These are phyloP conservation scores for Eimeria sp. DNA, from an alignment of 169 alveolate species.

Conservation along the genomic window DNA sequence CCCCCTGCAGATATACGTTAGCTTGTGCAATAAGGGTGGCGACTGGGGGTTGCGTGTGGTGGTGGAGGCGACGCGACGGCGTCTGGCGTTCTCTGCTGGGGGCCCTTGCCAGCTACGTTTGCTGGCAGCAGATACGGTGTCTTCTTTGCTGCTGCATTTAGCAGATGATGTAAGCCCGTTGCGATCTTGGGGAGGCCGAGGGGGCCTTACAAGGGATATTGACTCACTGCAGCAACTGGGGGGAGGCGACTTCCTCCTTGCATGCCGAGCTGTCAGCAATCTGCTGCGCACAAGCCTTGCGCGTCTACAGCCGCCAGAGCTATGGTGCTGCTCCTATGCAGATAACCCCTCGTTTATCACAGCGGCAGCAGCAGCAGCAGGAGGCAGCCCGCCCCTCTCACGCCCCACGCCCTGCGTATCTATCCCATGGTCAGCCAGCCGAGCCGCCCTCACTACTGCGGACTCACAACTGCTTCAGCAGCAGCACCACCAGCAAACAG, in stretches of 20 bases:
- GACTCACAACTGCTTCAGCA: neutral
- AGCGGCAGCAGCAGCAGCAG: slow-evolving; percentile 8
- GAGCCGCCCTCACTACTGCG: neutral
- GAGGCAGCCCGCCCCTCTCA: neutral
- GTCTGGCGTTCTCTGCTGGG: neutral
- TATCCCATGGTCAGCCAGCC: slow-evolving; percentile 47
- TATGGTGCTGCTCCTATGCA: neutral
- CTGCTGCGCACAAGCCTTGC: slow-evolving; percentile 31
- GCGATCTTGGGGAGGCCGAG: neutral
- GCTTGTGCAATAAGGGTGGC: neutral
- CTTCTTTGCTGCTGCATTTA: slow-evolving; percentile 56
- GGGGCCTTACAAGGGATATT: neutral
- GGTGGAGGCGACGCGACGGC: slow-evolving; percentile 29
- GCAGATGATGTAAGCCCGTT: slow-evolving; percentile 53
- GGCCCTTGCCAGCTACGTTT: neutral
- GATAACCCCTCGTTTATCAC: neutral
- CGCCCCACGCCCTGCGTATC: slow-evolving; percentile 34
- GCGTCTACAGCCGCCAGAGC: slow-evolving; percentile 36
- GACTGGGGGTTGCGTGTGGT: slow-evolving; percentile 66
- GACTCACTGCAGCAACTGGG: slow-evolving; percentile 49
- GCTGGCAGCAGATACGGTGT: slow-evolving; percentile 14
- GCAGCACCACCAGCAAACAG: slow-evolving; percentile 34
- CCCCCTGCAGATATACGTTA: slow-evolving; percentile 5
- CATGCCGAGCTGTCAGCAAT: neutral
- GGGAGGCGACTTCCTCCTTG: neutral